These are phyloP conservation scores for Hansenula anomala DNA, from an alignment of 1,139 yeast genomes.

Conservation along the genomic window DNA sequence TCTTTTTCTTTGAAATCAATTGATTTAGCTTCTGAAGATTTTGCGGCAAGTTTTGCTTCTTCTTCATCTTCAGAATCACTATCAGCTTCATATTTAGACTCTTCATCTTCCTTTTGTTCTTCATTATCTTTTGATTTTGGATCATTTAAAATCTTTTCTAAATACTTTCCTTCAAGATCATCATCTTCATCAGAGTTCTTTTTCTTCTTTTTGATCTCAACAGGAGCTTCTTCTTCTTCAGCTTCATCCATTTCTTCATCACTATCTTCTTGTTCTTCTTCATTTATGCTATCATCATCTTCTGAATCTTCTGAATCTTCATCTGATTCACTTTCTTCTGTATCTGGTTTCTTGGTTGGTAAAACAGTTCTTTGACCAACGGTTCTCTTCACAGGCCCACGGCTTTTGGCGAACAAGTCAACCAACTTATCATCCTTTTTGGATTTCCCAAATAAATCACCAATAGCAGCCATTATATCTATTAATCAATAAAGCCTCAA, in stretches of 20 bases:
- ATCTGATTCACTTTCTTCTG: neutral
- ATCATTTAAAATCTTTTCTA: conserved; percentile 17
- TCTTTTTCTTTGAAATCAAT: conserved; percentile 57
- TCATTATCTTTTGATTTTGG: conserved; percentile 4
- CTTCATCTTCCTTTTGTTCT: conserved; percentile 12
- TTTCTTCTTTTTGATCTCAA: conserved; percentile 9
- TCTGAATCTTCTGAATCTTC: conserved; percentile 14
- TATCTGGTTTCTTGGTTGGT: conserved; percentile 2
- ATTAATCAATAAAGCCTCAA: too few species aligned
- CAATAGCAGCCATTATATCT: conserved; percentile 11
- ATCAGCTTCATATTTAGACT: conserved; percentile 11
- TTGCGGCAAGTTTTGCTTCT: conserved; percentile 6
- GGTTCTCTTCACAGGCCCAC: conserved; percentile 25
- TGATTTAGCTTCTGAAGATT: conserved; percentile 23
- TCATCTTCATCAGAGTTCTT: conserved; percentile 23
- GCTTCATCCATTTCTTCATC: conserved; percentile 9
- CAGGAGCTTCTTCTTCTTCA: conserved; percentile 10
- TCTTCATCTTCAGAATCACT: conserved; percentile 18
- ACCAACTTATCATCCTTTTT: conserved; percentile 19
- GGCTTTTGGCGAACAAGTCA: conserved; percentile 21
- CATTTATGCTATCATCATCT: conserved; percentile 16
- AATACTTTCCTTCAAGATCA: conserved; percentile 25
- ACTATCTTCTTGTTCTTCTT: conserved; percentile 19
- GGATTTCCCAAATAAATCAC: conserved; percentile 15
- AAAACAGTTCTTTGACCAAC: conserved; percentile 20